A percentile compares a stretch with the other conserved stretches of the same genome.
Conservation (phyloP, 2,329 filamentous ascomycete species). For the Monilinia aucupariae region DNA sequence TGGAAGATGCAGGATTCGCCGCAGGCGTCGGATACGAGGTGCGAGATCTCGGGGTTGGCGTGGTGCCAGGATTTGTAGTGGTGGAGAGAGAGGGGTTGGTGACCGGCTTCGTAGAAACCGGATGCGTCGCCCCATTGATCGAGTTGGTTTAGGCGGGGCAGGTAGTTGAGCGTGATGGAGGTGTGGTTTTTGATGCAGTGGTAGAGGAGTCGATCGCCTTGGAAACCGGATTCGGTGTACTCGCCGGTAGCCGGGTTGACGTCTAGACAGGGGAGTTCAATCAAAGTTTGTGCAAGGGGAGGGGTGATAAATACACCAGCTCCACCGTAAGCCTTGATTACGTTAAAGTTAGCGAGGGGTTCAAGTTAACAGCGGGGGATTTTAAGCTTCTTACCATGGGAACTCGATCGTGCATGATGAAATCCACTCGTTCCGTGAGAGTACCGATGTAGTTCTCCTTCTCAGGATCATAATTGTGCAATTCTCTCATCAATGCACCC, state of each 20-base stretch:
- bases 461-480: slow-evolving; percentile 33
- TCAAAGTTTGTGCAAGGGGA: slow-evolving; percentile 25
- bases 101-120: slow-evolving; percentile 35
- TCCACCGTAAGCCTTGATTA: slow-evolving; percentile 30
- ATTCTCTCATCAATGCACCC: slow-evolving; percentile 29
- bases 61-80: slow-evolving; percentile 35
- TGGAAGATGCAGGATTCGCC: slow-evolving; percentile 34
- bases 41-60: slow-evolving; percentile 24
- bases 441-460: slow-evolving; percentile 34
- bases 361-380: slow-evolving; percentile 10
- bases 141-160: slow-evolving; percentile 30
- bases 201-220: slow-evolving; percentile 34
- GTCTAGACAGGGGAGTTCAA: slow-evolving; percentile 27
- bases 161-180: slow-evolving; percentile 29
- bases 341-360: slow-evolving; percentile 26
- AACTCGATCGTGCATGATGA: slow-evolving; percentile 24
- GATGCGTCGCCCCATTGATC: slow-evolving; percentile 34
- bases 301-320: slow-evolving; percentile 33
- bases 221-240: slow-evolving; percentile 27
- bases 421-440: slow-evolving; percentile 33
- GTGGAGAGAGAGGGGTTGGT: slow-evolving; percentile 30
- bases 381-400: slow-evolving; percentile 8
- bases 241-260: slow-evolving; percentile 22
- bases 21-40: slow-evolving; percentile 32
- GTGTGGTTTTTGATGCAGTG: slow-evolving; percentile 32